Base-by-base conservation (phyloP, 1,139 yeast species). In the Komagataea norvegica region DNA sequence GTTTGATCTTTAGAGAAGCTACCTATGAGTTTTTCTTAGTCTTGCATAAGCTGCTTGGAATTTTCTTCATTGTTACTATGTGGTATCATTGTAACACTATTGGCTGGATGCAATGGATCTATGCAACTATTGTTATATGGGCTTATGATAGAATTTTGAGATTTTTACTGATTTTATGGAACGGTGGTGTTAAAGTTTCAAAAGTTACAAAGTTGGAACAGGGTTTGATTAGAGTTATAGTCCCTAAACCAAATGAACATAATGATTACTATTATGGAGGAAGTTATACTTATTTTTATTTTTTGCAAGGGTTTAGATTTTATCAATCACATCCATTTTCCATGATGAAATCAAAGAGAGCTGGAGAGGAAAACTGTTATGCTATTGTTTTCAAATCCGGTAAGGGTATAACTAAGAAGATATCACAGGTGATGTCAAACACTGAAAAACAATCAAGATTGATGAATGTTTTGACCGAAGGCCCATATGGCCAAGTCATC, bases 321-420 rank as follows among this genome's bases (percentile, higher is more conserved):
- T 73, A 74, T 72, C 79, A 74, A 53, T 70, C 77, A 1, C 80
- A 75, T 53, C 81, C 80, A 2, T 74, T 75, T 47, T 71, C 80
- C 0, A 57, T 67, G 27, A 62, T 62, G 40, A 55, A 51, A 35
- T 49, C 54, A 5, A 61, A 39, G 31, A 36, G 55, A 34, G 4
- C 52, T 34, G 54, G 63, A 10, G 59, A 57, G 28, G 51, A 57
- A 29, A 36, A 45, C 18, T 47, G 42, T 23, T 56, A 67, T 21
- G 55, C 56, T 8, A 48, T 69, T 28, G 64, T 61, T 37, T 52
- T 67, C 38, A 67, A 67, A 46, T 59, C 57, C 5, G 67, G 67
- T 43, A 56, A 57, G 16, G 73, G 73, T 4, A 56, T 65, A 29
- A 65, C 72, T 2, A 59, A 57, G 37, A 51, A 59, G 15, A 43